Evolutionary conservation across 2,329 filamentous ascomycete genomes (phyloP).

Genomic region (Fusarium pseudoanthophilum): DNA sequence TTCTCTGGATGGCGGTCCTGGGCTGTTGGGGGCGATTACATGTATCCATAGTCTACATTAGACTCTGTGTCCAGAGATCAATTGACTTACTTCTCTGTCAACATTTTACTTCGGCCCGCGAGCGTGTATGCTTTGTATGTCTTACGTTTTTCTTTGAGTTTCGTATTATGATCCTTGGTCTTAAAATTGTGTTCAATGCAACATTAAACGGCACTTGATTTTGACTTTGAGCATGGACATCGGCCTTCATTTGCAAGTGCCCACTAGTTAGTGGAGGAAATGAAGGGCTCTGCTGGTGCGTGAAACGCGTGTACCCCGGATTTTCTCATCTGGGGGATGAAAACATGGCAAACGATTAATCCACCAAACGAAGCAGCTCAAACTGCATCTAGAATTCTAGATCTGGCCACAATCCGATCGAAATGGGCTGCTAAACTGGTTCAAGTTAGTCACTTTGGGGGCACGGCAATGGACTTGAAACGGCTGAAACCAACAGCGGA

Average conservation of each 20-base stretch:
- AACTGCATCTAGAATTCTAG: background rate
- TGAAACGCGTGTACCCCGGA: constrained; percentile 12
- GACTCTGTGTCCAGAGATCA: constrained; percentile 12
- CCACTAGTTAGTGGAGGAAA: background rate
- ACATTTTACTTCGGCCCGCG: background rate
- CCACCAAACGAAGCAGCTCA: background rate
- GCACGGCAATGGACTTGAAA: constrained; percentile 14
- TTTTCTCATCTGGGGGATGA: background rate
- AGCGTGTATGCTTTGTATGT: background rate
- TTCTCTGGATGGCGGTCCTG: constrained; percentile 6
- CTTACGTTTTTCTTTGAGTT: background rate
- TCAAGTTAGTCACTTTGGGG: background rate
- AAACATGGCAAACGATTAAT: background rate
- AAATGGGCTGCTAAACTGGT: constrained; percentile 3
- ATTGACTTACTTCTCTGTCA: constrained; percentile 14
- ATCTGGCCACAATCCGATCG: background rate
- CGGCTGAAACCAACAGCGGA: constrained; percentile 34
- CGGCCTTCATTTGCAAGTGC: background rate
- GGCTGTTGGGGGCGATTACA: constrained; percentile 3
- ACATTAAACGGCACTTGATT: background rate
- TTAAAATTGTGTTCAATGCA: background rate
- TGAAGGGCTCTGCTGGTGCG: background rate
- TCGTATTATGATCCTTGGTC: background rate
- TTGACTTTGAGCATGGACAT: background rate
- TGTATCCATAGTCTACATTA: constrained; percentile 25